Percentiles rank a stretch among this genome's conserved stretches.
phyloP scores from a whole-genome alignment of 2,329 filamentous ascomycete genomes.

The Septoria linicola region DNA sequence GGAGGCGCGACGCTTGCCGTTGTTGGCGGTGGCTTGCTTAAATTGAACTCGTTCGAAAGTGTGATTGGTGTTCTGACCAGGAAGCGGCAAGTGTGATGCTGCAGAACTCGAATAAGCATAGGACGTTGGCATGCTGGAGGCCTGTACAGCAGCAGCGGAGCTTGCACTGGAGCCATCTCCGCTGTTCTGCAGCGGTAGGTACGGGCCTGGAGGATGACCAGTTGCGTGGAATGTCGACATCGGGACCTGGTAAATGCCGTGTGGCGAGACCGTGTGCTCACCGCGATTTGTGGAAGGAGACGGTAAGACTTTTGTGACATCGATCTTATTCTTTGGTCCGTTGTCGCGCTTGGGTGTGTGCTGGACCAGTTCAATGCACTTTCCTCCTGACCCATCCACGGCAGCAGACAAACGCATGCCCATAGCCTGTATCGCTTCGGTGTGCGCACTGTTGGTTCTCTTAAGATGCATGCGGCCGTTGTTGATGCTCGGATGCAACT shows the following conservation, averaged over 20 bases:
- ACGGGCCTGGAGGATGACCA: constrained; percentile 39
- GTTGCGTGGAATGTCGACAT: constrained; percentile 43
- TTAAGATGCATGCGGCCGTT: constrained; percentile 60
- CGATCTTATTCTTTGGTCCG: constrained; percentile 71
- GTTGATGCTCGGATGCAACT: constrained; percentile 61
- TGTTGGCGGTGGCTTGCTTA: constrained; percentile 91
- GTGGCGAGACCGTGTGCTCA: constrained; percentile 41
- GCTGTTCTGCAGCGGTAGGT: constrained; percentile 44
- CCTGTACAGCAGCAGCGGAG: constrained; percentile 12
- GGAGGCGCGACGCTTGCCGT: constrained; percentile 82
- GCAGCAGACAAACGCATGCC: constrained; percentile 83
- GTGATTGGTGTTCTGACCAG: constrained; percentile 47
- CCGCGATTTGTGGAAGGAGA: constrained; percentile 51
- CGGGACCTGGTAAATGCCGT: constrained; percentile 36
- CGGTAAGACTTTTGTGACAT: constrained; percentile 70
- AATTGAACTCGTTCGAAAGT: constrained; percentile 90
- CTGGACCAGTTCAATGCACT: constrained; percentile 80
- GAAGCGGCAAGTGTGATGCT: constrained; percentile 28
- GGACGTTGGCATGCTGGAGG: constrained; percentile 20
- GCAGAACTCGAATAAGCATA: constrained; percentile 24
- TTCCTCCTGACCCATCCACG: constrained; percentile 71
- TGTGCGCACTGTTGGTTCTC: constrained; percentile 41
- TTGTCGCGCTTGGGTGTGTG: constrained; percentile 92
- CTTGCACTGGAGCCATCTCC: constrained; percentile 24
- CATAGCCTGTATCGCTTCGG: constrained; percentile 66